These are phyloP conservation scores for Tulasnella sp. DNA, from an alignment of 768 basidiomycete species.

Conservation along the genomic window DNA sequence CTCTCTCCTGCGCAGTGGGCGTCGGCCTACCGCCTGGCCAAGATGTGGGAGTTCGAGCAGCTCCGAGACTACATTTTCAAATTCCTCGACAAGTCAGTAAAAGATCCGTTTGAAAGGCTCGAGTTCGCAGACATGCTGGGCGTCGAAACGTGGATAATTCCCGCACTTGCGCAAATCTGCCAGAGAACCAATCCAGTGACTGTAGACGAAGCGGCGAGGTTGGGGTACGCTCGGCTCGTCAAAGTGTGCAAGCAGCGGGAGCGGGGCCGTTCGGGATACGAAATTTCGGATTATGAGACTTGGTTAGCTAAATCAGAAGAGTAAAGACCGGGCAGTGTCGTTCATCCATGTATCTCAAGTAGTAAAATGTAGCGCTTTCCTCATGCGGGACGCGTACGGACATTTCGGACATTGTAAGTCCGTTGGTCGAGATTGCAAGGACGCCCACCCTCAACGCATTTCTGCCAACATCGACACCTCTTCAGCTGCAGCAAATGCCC, in stretches of 20 bases:
- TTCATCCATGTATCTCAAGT: background rate
- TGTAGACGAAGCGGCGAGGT: background rate
- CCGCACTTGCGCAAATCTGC: background rate
- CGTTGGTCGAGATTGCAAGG: background rate
- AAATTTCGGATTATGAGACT: background rate
- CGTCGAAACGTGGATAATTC: background rate
- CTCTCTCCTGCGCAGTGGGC: background rate
- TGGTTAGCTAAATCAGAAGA: background rate
- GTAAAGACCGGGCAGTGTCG: background rate
- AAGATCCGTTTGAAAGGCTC: background rate
- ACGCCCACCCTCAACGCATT: background rate
- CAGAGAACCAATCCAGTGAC: background rate
- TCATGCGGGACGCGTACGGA: background rate
- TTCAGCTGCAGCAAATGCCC: background rate
- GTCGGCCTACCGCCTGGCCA: background rate
- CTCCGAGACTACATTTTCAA: background rate
- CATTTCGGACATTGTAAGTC: background rate
- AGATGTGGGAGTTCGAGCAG: background rate
- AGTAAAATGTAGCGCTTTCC: background rate
- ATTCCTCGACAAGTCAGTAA: background rate
- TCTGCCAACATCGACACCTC: background rate
- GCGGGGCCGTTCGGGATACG: background rate
- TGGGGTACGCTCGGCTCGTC: background rate
- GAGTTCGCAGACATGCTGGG: constrained; percentile 4
- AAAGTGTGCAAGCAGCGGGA: background rate